Percentiles rank a stretch among this genome's conserved stretches.
Conservation (phyloP, 164 flowering plant genomes). For the Aristolochia contorta region DNA sequence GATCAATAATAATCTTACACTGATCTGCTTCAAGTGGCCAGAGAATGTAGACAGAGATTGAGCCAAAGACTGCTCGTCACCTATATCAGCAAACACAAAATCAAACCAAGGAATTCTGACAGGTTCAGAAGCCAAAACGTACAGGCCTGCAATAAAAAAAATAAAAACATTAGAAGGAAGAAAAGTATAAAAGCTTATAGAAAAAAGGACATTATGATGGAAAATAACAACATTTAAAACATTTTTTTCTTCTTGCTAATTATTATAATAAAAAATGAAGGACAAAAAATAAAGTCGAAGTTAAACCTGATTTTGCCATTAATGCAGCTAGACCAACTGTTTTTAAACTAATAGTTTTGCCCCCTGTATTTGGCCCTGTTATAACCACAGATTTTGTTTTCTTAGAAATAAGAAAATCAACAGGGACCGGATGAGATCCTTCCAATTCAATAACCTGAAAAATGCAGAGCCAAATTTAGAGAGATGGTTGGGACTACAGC, state of each 20-base stretch:
- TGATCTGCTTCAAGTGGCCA: constrained; percentile 81
- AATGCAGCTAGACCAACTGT: constrained; percentile 83
- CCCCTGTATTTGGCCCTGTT: constrained; percentile 96
- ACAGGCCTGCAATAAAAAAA: constrained; percentile 50
- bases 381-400: constrained; percentile 66
- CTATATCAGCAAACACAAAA: constrained; percentile 82
- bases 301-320: constrained; percentile 92
- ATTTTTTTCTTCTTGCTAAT: too few species aligned
- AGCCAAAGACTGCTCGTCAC: constrained; percentile 89
- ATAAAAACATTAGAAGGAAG: constrained; percentile 1
- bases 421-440: constrained; percentile 62
- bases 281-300: background rate
- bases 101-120: constrained; percentile 90
- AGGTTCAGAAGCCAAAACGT: constrained; percentile 75
- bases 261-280: background rate
- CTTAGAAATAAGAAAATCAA: constrained; percentile 56
- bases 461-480: background rate
- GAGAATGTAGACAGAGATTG: constrained; percentile 95
- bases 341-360: constrained; percentile 92
- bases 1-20: constrained; percentile 30
- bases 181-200: background rate
- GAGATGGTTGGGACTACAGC: background rate
- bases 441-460: constrained; percentile 52
- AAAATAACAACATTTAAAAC: background rate
- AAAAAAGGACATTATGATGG: background rate